Base-by-base conservation (phyloP, 495 filamentous ascomycete genomes). In the Aspergillus funiculosus region DNA sequence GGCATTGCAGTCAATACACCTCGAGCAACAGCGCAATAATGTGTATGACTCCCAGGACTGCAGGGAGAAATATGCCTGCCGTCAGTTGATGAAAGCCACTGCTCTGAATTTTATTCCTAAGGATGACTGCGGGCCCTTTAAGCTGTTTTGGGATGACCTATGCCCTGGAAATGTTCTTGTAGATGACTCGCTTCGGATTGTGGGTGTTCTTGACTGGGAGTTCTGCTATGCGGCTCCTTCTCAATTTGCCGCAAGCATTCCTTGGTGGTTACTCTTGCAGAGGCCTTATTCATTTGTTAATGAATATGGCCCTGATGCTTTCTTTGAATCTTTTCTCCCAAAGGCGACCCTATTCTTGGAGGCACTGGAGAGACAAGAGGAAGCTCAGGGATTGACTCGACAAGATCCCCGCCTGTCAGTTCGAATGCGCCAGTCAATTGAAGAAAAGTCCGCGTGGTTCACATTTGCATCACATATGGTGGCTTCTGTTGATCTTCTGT, bases 11-110 rank as follows among this genome's bases (percentile, higher is more conserved):
- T 30, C 66, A 39, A 54, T 45, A 35, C 60, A 66, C 19, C 63
- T 75, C 2, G 24, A 55, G 4, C 59, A 62, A 39, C 69, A 73
- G 51, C 65, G 63, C 22, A 71, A 72, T 45, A 63, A 67, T 41
- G 46, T 63, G 10, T 56, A 65, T n/a, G 45, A 56, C 17, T 55
- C 59, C 11, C 60, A 65, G 8, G 69, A 73, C 36, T 67, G 57
- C 42, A 52, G 64, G 17, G 57, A 64, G 35, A 70, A 67, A 40
- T 72, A 72, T 21, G 32, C 47, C 0, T 51, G 43, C 39, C 52
- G 52, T 1, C 32, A 48, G 21, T 25, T 55, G 9, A 51, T 55
- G 52, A 51, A 48, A 36, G 43, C 48, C 2, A 25, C 48, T n/a
- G 52, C 47, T 0, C 19, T 45, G 46, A 60, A 35, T 50, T 60